phyloP scores from a whole-genome alignment of 192 early-diverging fungal species.

The Entomortierella lignicola region DNA sequence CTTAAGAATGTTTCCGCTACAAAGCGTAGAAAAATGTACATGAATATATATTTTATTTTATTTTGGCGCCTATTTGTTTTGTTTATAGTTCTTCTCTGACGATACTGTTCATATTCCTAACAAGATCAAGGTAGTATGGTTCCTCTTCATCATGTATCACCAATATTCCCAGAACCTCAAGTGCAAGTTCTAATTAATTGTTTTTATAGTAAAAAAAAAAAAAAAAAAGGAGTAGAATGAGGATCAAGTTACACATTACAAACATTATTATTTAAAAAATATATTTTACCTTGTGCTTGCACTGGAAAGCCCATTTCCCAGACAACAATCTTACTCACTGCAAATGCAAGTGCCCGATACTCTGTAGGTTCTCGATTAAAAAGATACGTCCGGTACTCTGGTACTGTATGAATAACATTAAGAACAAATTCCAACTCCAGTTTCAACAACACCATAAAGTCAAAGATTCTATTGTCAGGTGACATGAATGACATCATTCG shows the following conservation, averaged over 20 bases:
- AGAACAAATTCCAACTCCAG: conserved; percentile 20
- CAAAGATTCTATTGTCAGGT: conserved; percentile 10
- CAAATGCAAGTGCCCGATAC: conserved; percentile 14
- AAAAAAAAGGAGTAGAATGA: neutral
- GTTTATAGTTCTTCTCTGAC: neutral
- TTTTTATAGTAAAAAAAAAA: neutral
- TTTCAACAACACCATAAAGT: conserved; percentile 17
- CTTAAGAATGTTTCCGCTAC: too few species aligned
- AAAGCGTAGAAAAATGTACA: too few species aligned
- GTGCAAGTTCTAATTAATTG: conserved; percentile 13
- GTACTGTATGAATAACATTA: neutral
- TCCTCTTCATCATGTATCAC: conserved; percentile 25
- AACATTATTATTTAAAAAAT: too few species aligned
- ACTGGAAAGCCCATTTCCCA: conserved; percentile 13
- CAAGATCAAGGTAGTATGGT: conserved; percentile 4
- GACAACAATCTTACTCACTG: conserved; percentile 15
- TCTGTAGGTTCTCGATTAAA: conserved; percentile 9
- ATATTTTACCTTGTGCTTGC: conserved; percentile 12
- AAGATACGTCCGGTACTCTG: conserved; percentile 2
- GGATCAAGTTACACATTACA: too few species aligned
- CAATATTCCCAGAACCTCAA: conserved; percentile 12
- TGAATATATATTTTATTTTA: too few species aligned
- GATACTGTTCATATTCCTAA: conserved; percentile 1
- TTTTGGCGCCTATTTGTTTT: too few species aligned
- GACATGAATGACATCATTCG: conserved; percentile 1